phyloP scores from a whole-genome alignment of 2,329 filamentous ascomycete species.

The Aspergillus hiratsukae region DNA sequence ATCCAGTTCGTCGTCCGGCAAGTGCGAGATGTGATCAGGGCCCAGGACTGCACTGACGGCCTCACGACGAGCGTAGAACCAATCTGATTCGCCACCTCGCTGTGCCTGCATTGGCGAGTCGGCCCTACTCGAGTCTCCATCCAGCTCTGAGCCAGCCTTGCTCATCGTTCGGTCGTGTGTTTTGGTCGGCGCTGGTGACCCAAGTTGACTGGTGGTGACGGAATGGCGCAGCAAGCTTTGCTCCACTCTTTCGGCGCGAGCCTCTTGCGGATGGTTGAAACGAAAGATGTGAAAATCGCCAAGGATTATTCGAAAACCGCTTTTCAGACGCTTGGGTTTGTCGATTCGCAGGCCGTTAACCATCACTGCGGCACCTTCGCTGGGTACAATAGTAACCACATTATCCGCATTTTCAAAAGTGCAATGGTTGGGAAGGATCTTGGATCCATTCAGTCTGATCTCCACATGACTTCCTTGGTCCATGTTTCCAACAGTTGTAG shows the following conservation, averaged over 20 bases:
- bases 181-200: slow-evolving; percentile 58
- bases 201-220: slow-evolving; percentile 60
- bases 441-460: slow-evolving; percentile 87
- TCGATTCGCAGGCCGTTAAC: slow-evolving; percentile 90
- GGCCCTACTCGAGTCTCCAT: slow-evolving; percentile 65
- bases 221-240: slow-evolving; percentile 85
- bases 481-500: slow-evolving; percentile 89
- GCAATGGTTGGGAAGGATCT: slow-evolving; percentile 90
- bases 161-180: slow-evolving; percentile 78
- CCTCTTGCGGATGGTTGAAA: slow-evolving; percentile 97
- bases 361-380: slow-evolving; percentile 94
- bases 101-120: slow-evolving; percentile 71
- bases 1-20: slow-evolving; percentile 93
- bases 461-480: slow-evolving; percentile 80
- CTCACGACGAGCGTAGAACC: slow-evolving; percentile 88
- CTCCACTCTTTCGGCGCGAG: slow-evolving; percentile 83
- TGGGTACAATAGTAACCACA: slow-evolving; percentile 83
- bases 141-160: slow-evolving; percentile 71
- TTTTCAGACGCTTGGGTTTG: slow-evolving; percentile 78
- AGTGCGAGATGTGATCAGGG: slow-evolving; percentile 78
- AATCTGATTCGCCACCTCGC: slow-evolving; percentile 76
- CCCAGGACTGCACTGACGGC: slow-evolving; percentile 89
- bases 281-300: slow-evolving; percentile 98
- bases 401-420: slow-evolving; percentile 91
- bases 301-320: slow-evolving; percentile 89